phyloP scores from a whole-genome alignment of 768 basidiomycete genomes.

The Leucocoprinus sp. region DNA sequence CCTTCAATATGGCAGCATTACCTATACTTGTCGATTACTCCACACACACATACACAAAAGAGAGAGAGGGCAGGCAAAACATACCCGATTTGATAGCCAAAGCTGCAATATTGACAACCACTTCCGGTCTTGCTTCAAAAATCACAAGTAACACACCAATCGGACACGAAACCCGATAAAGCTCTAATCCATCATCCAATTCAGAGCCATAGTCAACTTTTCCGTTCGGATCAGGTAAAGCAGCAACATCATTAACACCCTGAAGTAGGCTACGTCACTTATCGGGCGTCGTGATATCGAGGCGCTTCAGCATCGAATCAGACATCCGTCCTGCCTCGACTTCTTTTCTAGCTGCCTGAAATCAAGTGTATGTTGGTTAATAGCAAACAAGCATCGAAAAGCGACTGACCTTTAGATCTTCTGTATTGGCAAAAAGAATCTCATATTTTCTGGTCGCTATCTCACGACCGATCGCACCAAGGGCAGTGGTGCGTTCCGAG shows the following conservation, averaged over 20 bases:
- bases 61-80: no score
- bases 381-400: no score
- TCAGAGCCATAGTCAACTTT: constrained; percentile 82
- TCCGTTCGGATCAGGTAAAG: constrained; percentile 81
- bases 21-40: constrained; percentile 40
- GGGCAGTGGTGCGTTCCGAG: constrained; percentile 59
- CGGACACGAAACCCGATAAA: constrained; percentile 92
- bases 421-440: constrained; percentile 73
- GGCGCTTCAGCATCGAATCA: constrained; percentile 70
- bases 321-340: constrained; percentile 84
- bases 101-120: constrained; percentile 94
- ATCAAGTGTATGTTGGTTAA: not conserved
- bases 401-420: constrained; percentile 63
- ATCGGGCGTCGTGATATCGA: constrained; percentile 70
- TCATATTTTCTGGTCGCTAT: constrained; percentile 56
- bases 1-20: constrained; percentile 95
- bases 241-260: constrained; percentile 81
- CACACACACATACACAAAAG: no score
- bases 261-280: constrained; percentile 96
- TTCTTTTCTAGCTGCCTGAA: constrained; percentile 65
- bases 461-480: constrained; percentile 59
- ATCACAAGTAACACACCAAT: constrained; percentile 95
- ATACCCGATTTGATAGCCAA: constrained; percentile 94
- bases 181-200: constrained; percentile 78
- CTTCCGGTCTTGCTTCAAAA: constrained; percentile 95